phyloP scores from a whole-genome alignment of 495 filamentous ascomycete genomes.

The Hypoxylon crocopeplum region DNA sequence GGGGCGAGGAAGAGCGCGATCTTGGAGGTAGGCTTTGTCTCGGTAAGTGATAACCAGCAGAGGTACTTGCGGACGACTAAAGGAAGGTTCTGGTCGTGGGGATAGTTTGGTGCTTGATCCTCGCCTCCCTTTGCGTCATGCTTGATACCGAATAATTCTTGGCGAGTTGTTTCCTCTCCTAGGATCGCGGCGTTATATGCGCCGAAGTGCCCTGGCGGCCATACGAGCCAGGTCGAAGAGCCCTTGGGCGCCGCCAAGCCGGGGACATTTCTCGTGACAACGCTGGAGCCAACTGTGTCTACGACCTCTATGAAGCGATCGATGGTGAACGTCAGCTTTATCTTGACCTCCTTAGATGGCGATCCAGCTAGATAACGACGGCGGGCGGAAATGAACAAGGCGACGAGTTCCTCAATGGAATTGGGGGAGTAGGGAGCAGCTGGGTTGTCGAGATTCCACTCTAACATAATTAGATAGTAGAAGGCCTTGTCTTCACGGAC shows the following conservation, averaged over 20 bases:
- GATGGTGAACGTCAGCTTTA: neutral
- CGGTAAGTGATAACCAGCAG: conserved; percentile 4
- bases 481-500: conserved; percentile 17
- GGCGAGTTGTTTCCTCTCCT: neutral
- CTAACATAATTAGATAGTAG: conserved; percentile 16
- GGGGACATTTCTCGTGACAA: neutral
- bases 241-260: neutral
- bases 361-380: conserved; percentile 1
- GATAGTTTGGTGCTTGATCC: neutral
- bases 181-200: conserved; percentile 18
- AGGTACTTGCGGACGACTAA: conserved; percentile 14
- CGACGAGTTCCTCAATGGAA: conserved; percentile 6
- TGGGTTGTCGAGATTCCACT: conserved; percentile 5
- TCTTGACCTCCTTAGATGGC: neutral
- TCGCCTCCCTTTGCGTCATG: neutral
- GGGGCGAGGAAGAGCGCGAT: conserved; percentile 23
- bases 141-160: conserved; percentile 19
- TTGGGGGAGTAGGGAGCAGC: conserved; percentile 2
- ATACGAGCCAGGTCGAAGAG: neutral
- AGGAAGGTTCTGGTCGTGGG: conserved; percentile 14
- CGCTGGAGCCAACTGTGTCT: neutral
- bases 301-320: conserved; percentile 9
- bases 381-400: conserved; percentile 16
- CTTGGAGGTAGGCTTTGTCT: neutral
- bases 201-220: conserved; percentile 21